Percentiles rank a stretch among this genome's conserved stretches.
Conservation (phyloP, 768 basidiomycete genomes). For the Amanita rubescens region DNA sequence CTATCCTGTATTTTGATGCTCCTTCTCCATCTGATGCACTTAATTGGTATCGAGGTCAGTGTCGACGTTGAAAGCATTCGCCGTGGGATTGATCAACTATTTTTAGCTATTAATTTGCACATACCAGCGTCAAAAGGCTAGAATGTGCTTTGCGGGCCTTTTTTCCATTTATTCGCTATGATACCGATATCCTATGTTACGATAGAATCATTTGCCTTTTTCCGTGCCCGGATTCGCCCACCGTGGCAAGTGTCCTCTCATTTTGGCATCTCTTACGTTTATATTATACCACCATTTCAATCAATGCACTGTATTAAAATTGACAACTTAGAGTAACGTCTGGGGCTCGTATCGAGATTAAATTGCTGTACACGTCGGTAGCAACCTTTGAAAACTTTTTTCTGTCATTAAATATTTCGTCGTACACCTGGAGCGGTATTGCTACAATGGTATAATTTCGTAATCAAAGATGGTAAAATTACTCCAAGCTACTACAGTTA, state of each 20-base stretch:
- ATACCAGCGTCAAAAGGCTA: constrained; percentile 77
- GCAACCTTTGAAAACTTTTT: background rate
- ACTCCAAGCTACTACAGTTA: background rate
- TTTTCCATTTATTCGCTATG: background rate
- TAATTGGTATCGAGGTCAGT: constrained; percentile 84
- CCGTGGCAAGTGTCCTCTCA: constrained; percentile 4
- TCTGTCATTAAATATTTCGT: background rate
- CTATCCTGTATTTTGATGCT: constrained; percentile 83
- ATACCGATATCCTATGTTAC: constrained; percentile 2
- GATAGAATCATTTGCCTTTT: background rate
- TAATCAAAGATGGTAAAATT: background rate
- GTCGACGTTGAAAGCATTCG: background rate
- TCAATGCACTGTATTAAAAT: constrained; percentile 14
- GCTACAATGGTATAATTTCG: background rate
- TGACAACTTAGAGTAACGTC: constrained; percentile 12
- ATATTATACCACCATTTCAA: constrained; percentile 6
- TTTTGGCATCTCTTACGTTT: constrained; percentile 5
- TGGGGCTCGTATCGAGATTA: background rate
- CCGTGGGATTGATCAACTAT: background rate
- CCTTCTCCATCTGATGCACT: constrained; percentile 78
- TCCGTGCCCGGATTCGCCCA: background rate
- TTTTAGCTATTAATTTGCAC: constrained; percentile 78
- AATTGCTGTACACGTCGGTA: constrained; percentile 1
- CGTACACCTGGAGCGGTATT: background rate
- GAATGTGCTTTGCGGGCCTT: constrained; percentile 14